phyloP scores from a whole-genome alignment of 164 flowering plant genomes.

The Amborella trichopoda region DNA sequence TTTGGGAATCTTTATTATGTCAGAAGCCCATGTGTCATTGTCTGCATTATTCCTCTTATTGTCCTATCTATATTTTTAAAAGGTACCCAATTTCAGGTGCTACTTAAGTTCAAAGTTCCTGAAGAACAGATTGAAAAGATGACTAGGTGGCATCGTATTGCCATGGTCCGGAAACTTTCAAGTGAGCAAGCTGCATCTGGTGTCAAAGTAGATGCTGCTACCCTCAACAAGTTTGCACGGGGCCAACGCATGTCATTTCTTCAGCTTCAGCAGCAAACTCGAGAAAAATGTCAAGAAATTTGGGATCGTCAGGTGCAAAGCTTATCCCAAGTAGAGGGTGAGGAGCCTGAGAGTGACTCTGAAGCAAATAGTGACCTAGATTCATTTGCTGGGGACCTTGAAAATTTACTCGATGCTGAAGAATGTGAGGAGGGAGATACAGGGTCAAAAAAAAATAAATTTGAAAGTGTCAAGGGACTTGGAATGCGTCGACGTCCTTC shows the following conservation, averaged over 20 bases:
- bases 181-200: constrained; percentile 98
- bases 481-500: constrained; percentile 80
- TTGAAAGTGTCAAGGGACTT: constrained; percentile 70
- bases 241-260: constrained; percentile 98
- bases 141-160: constrained; percentile 98
- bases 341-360: constrained; percentile 80
- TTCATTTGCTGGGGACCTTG: constrained; percentile 97
- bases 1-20: too few species aligned
- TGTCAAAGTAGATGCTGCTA: constrained; percentile 78
- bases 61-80: background rate
- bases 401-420: constrained; percentile 96
- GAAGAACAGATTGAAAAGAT: constrained; percentile 84
- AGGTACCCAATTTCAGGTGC: constrained; percentile 52
- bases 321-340: constrained; percentile 66
- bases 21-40: too few species aligned
- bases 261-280: constrained; percentile 93
- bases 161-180: constrained; percentile 91
- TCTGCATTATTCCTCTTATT: background rate
- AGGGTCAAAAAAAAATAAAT: constrained; percentile 43
- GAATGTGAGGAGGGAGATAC: constrained; percentile 62
- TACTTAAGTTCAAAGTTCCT: constrained; percentile 79
- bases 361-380: constrained; percentile 95
- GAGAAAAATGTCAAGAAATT: constrained; percentile 97
- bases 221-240: constrained; percentile 61
- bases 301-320: constrained; percentile 90